Percentiles rank a stretch among this genome's conserved stretches.
phyloP scores from a whole-genome alignment of 345 rosid genomes.

The Hevea brasiliensis region DNA sequence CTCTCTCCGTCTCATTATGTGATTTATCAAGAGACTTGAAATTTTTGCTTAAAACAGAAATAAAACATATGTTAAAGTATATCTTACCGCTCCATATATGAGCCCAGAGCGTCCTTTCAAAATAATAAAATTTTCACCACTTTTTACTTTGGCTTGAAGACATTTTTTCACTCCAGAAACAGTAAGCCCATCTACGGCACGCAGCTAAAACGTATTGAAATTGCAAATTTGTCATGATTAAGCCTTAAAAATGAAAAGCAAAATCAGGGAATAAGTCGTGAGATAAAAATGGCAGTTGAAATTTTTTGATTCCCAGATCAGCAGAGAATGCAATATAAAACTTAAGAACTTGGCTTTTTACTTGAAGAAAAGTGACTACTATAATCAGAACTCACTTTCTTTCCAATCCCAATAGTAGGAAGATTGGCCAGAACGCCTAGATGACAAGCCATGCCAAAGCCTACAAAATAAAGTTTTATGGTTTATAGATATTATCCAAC shows the following conservation, averaged over 20 bases:
- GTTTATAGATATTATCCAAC: neutral
- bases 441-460: constrained; percentile 92
- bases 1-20: neutral
- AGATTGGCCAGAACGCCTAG: constrained; percentile 75
- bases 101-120: constrained; percentile 73
- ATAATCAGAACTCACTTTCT: constrained; percentile 49
- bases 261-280: neutral
- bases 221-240: constrained; percentile 16
- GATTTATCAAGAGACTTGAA: neutral
- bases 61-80: constrained; percentile 14
- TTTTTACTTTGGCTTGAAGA: constrained; percentile 50
- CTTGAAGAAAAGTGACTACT: neutral
- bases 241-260: neutral
- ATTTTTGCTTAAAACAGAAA: neutral
- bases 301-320: neutral
- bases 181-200: constrained; percentile 81
- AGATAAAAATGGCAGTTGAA: neutral
- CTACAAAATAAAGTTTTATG: constrained; percentile 33
- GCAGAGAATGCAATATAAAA: neutral
- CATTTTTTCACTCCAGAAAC: constrained; percentile 53
- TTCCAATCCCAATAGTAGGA: constrained; percentile 83
- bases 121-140: constrained; percentile 39
- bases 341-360: neutral
- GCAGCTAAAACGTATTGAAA: constrained; percentile 54
- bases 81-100: constrained; percentile 74